A percentile compares a stretch with the other conserved stretches of the same genome.
phyloP scores from a whole-genome alignment of 164 flowering plant species.

The Umbellularia californica region DNA sequence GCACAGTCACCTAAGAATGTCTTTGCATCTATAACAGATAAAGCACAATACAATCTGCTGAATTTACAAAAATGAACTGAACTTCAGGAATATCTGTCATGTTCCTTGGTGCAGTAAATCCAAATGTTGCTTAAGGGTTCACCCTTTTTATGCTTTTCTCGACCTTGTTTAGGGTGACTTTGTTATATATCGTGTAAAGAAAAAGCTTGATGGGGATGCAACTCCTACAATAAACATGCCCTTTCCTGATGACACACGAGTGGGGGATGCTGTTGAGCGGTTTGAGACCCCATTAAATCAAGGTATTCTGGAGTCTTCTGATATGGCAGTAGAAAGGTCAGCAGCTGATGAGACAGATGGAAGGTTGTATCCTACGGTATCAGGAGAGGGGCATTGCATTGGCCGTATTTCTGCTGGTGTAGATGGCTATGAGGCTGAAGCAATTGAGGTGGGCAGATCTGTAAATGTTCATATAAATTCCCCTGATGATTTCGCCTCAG shows the following conservation, averaged over 20 bases:
- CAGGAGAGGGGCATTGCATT: not conserved
- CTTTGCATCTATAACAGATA: too few relatives aligned
- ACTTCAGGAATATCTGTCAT: too few relatives aligned
- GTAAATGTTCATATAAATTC: not conserved
- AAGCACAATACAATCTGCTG: too few relatives aligned
- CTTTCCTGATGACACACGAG: not conserved
- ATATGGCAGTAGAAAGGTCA: not conserved
- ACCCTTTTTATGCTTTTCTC: not conserved
- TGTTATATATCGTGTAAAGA: not conserved
- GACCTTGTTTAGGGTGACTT: not conserved
- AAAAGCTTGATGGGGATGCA: not conserved
- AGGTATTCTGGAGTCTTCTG: conserved; percentile 2
- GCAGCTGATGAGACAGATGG: not conserved
- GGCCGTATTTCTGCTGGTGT: not conserved
- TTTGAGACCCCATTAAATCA: not conserved
- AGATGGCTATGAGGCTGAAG: not conserved
- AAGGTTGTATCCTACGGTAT: not conserved
- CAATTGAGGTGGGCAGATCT: not conserved
- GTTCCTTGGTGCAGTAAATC: not conserved
- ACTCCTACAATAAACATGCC: not conserved
- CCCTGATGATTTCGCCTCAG: not conserved
- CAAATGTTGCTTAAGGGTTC: not conserved
- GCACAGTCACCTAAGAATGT: too few relatives aligned
- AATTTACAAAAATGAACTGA: too few relatives aligned
- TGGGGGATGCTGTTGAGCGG: not conserved